Conservation (phyloP, 495 filamentous ascomycete genomes). For the Rhypophila decipiens region DNA sequence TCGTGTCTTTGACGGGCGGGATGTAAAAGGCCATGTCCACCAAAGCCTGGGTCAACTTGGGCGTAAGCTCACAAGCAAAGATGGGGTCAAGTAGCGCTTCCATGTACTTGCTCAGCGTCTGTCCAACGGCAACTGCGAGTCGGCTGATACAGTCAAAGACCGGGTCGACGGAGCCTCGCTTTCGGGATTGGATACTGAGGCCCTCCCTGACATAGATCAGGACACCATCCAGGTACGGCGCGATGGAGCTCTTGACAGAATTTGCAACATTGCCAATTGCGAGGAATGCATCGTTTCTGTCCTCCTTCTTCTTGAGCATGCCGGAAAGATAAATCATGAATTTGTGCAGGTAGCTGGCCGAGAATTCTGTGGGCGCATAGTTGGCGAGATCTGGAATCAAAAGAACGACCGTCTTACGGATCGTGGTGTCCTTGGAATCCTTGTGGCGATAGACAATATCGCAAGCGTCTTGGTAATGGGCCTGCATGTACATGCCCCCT, state of each 20-base stretch:
- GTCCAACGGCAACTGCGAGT: constrained; percentile 88
- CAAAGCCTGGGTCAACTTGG: constrained; percentile 86
- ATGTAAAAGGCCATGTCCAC: constrained; percentile 99
- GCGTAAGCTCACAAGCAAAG: constrained; percentile 89
- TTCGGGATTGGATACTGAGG: constrained; percentile 68
- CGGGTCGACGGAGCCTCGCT: constrained; percentile 74
- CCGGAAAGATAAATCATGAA: constrained; percentile 95
- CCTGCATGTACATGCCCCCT: constrained; percentile 98
- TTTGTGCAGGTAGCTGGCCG: constrained; percentile 73
- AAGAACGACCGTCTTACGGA: constrained; percentile 78
- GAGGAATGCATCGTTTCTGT: constrained; percentile 85
- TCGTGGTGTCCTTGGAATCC: constrained; percentile 81
- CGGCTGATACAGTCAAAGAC: constrained; percentile 98
- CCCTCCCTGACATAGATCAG: constrained; percentile 88
- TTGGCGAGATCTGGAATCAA: constrained; percentile 89
- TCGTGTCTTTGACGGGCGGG: constrained; percentile 82
- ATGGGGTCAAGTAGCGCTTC: constrained; percentile 92
- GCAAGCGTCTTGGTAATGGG: constrained; percentile 77
- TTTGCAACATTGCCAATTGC: constrained; percentile 96
- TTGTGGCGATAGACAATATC: constrained; percentile 86
- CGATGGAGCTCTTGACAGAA: constrained; percentile 84
- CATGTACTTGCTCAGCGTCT: constrained; percentile 97
- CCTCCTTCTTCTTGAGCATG: constrained; percentile 93
- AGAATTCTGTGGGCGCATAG: constrained; percentile 85
- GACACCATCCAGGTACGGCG: constrained; percentile 91